Percentiles rank a stretch among this genome's conserved stretches.
These are phyloP conservation scores for Dillenia turbinata DNA, from an alignment of 164 flowering plant genomes.

Conservation along the genomic window DNA sequence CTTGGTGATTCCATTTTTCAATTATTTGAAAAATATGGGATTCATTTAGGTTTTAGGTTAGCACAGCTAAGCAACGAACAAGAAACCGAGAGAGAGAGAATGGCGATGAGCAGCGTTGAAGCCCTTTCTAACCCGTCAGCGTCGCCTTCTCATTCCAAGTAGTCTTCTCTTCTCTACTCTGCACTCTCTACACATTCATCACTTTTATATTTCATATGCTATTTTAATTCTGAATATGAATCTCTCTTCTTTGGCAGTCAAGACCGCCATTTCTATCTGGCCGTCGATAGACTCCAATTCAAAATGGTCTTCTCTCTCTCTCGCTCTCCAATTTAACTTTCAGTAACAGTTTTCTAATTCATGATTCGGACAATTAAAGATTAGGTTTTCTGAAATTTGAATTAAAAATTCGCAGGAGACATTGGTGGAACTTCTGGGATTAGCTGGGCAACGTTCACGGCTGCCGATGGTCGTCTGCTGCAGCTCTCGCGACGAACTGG, in stretches of 20 bases:
- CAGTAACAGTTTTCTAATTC: not conserved
- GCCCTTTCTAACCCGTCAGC: slow-evolving; percentile 1
- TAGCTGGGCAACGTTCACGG: slow-evolving; percentile 57
- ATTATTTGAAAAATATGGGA: too few species aligned
- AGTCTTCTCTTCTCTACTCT: not conserved
- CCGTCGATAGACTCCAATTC: slow-evolving; percentile 84
- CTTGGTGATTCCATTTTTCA: too few species aligned
- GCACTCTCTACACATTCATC: not conserved
- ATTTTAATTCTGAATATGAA: not conserved
- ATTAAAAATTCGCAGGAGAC: slow-evolving; percentile 56
- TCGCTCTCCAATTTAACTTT: not conserved
- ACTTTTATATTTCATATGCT: not conserved
- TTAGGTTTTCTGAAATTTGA: not conserved
- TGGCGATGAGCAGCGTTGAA: too few species aligned
- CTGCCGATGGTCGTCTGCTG: slow-evolving; percentile 85
- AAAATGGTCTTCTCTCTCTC: slow-evolving; percentile 50
- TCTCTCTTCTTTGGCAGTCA: slow-evolving; percentile 32
- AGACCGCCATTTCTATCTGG: slow-evolving; percentile 79
- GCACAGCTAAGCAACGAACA: too few species aligned
- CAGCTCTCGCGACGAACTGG: slow-evolving; percentile 94
- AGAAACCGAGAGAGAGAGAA: too few species aligned
- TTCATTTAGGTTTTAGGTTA: too few species aligned
- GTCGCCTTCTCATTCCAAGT: slow-evolving; percentile 24
- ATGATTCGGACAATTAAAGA: not conserved
- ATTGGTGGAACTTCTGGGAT: slow-evolving; percentile 68